Evolutionary conservation across 371 early-diverging fungal genomes (phyloP).

Genomic region (Mucor saturninus): DNA sequence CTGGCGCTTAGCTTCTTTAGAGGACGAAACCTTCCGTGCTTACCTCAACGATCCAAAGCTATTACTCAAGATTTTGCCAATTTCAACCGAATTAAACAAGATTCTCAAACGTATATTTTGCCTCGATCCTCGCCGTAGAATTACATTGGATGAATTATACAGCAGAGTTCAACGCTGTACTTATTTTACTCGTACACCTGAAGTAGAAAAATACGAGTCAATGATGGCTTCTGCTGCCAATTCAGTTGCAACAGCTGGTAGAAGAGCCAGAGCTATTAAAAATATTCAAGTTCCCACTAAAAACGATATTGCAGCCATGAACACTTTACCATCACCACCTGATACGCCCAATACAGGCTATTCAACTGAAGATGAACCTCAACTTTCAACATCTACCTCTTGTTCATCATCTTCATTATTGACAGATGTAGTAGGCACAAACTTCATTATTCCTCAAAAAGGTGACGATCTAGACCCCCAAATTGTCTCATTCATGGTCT

Average conservation of each 20-base stretch:
- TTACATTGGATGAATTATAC: conserved; percentile 67
- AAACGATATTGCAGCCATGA: background rate
- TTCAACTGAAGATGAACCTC: conserved; percentile 1
- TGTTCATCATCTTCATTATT: conserved; percentile 3
- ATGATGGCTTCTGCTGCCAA: conserved; percentile 8
- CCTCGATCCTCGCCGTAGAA: conserved; percentile 71
- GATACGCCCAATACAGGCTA: conserved; percentile 15
- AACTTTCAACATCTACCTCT: background rate
- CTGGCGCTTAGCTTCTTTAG: conserved; percentile 76
- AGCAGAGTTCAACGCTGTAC: conserved; percentile 60
- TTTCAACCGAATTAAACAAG: conserved; percentile 72
- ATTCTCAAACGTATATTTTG: conserved; percentile 78
- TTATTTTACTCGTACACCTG: conserved; percentile 57
- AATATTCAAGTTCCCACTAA: conserved; percentile 18
- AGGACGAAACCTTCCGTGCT: conserved; percentile 77
- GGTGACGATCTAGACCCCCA: conserved; percentile 19
- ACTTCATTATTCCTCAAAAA: conserved; percentile 8
- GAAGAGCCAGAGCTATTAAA: conserved; percentile 1
- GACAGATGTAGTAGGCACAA: conserved; percentile 6
- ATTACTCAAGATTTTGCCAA: conserved; percentile 66
- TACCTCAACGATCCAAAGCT: conserved; percentile 65
- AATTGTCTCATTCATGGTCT: conserved; percentile 16
- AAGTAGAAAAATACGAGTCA: conserved; percentile 32
- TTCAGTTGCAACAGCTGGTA: background rate
- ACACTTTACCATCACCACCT: conserved; percentile 23